These are phyloP conservation scores for Kodamaea restingae DNA, from an alignment of 805 yeast species.

Conservation along the genomic window DNA sequence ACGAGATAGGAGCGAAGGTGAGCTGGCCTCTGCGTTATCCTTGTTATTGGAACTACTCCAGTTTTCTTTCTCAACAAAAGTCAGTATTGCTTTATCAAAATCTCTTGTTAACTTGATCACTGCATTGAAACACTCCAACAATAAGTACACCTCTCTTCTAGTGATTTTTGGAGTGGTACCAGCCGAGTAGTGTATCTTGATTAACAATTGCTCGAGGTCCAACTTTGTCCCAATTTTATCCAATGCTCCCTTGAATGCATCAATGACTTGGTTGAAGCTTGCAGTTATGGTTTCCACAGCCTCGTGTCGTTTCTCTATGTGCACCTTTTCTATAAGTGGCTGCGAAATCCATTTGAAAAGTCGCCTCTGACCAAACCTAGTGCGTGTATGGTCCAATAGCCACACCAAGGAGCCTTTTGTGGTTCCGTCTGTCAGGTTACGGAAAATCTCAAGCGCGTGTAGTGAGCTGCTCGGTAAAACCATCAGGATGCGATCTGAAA, in stretches of 20 bases:
- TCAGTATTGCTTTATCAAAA: conserved; percentile 37
- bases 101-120: conserved; percentile 22
- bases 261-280: conserved; percentile 31
- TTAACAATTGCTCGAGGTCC: conserved; percentile 34
- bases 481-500: conserved; percentile 48
- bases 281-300: conserved; percentile 42
- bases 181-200: conserved; percentile 34
- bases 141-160: conserved; percentile 28
- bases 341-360: conserved; percentile 68
- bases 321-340: conserved; percentile 57
- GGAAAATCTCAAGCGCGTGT: conserved; percentile 69
- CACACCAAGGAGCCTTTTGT: conserved; percentile 70
- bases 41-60: not conserved
- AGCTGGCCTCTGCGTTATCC: not conserved
- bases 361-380: conserved; percentile 69
- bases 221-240: conserved; percentile 24
- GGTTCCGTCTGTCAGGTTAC: conserved; percentile 53
- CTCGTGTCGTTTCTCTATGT: conserved; percentile 57
- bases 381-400: conserved; percentile 76
- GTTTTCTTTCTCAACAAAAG: conserved; percentile 21
- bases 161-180: conserved; percentile 21
- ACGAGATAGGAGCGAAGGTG: conserved; percentile 27
- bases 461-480: conserved; percentile 63
- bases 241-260: conserved; percentile 25
- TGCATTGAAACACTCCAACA: conserved; percentile 30